phyloP scores from a whole-genome alignment of 768 basidiomycete species.

The Cubamyces sp. region DNA sequence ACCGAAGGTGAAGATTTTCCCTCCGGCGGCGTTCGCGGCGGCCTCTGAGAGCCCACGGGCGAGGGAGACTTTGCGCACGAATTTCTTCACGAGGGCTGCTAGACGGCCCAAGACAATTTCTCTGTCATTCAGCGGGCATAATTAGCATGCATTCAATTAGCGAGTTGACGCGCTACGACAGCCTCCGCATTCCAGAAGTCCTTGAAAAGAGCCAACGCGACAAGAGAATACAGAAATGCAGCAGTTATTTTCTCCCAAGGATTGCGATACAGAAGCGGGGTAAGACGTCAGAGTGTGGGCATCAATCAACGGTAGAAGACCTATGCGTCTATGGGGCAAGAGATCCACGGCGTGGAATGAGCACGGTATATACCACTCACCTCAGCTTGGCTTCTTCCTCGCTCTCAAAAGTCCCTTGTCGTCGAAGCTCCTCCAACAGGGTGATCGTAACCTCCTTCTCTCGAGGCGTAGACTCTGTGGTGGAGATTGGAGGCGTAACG shows the following conservation, averaged over 20 bases:
- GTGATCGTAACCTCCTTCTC: constrained; percentile 86
- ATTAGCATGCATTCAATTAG: constrained; percentile 4
- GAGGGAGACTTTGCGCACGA: constrained; percentile 83
- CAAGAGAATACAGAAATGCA: too few species aligned
- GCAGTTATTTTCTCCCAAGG: not conserved
- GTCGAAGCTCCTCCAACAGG: constrained; percentile 87
- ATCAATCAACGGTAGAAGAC: constrained; percentile 2
- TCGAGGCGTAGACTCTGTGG: constrained; percentile 70
- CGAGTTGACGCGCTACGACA: too few species aligned
- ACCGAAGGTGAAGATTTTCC: constrained; percentile 99
- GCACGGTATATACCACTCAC: constrained; percentile 50
- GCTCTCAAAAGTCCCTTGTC: constrained; percentile 86
- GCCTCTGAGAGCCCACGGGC: constrained; percentile 83
- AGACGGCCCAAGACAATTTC: constrained; percentile 93
- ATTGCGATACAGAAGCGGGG: not conserved
- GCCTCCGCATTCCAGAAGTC: too few species aligned
- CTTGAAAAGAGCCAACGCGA: too few species aligned
- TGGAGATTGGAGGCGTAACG: constrained; percentile 86
- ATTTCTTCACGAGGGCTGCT: constrained; percentile 87
- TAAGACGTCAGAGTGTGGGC: not conserved
- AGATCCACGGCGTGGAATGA: not conserved
- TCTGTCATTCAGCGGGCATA: constrained; percentile 47
- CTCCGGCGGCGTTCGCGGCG: constrained; percentile 88
- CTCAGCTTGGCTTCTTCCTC: constrained; percentile 87
- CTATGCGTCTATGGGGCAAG: not conserved